Base-by-base conservation (phyloP, 179 eudicot genomes). In the Spergularia azorica region DNA sequence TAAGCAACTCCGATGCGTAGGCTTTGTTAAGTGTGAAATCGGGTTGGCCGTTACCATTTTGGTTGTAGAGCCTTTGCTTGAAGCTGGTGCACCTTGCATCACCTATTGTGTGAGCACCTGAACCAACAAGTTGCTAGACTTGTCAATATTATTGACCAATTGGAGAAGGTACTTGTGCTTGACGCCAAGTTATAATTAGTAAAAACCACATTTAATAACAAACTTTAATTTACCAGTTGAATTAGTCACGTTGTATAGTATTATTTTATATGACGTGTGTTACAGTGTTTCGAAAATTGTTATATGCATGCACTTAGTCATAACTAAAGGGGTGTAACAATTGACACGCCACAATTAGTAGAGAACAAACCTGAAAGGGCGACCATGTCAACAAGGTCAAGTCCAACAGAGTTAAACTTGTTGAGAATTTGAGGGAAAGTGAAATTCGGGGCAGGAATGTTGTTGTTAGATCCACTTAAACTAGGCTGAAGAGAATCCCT, bases 51-150 rank as follows among this genome's bases (percentile, higher is more conserved):
- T 88, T 92, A 32, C 79, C 83, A 2, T 84, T 63, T 61, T 92
- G 93, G 86, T 83, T 86, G 88, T 94, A 94, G 0, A 94, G 87
- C 79, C 97, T 88, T 73, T 90, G 92, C 82, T 87, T 90, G 91
- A 94, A 92, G 83, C 86, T 92, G 75, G 87, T 85, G 85, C 98
- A 92, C 76, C 98, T 84, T 68, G 98, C 75, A 77, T 82, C 71
- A 17, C 98, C 98, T 64, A 94, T 92, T 54, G 97, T 92, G 80
- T 94, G 98, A 66, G 89, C 86, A 43, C 97, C 96, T 91, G 82
- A 43, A 14, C 50, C 61, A 26, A 26, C 32, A 26, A 26, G 48
- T 9, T 17, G 2, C 46, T 8, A 81, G 80, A 77, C 18, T 14
- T 48, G 6, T 9, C 41, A 26, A 26, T 26, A 0, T 26, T 26